These are phyloP conservation scores for Adansonia gregorii DNA, from an alignment of 441 rosid species.

Conservation along the genomic window DNA sequence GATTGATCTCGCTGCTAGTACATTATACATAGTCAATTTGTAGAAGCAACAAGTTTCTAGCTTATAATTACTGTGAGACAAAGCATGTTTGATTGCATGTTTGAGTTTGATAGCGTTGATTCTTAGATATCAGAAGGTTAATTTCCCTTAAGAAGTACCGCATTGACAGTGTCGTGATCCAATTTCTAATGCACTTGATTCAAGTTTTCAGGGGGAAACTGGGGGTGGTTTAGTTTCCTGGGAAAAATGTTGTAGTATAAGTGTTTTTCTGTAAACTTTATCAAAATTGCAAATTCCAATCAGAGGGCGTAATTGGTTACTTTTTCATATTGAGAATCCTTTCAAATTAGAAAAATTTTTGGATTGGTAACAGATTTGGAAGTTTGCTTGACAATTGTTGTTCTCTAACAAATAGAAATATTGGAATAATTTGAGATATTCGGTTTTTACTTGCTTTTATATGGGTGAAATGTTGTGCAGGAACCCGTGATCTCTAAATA, in stretches of 20 bases:
- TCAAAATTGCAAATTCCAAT: neutral
- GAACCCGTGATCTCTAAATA: neutral
- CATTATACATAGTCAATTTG: neutral
- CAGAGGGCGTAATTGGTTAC: neutral
- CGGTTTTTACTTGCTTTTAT: neutral
- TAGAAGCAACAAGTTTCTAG: neutral
- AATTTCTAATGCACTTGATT: neutral
- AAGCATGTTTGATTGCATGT: neutral
- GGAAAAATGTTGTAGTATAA: neutral
- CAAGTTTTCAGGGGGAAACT: neutral
- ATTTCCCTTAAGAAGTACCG: neutral
- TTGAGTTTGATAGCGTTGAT: neutral
- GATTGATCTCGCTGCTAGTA: conserved; percentile 10
- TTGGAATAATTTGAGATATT: neutral
- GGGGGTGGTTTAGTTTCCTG: no score
- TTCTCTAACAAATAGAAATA: neutral
- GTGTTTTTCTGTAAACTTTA: neutral
- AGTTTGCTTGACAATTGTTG: neutral
- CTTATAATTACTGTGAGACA: neutral
- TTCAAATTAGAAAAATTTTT: conserved; percentile 6
- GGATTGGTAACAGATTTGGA: neutral
- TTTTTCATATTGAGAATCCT: neutral
- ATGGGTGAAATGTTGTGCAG: neutral
- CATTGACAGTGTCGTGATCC: conserved; percentile 11
- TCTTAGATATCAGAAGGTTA: neutral